Base-by-base conservation (phyloP, 306 rosid species). In the Vigna mungo region DNA sequence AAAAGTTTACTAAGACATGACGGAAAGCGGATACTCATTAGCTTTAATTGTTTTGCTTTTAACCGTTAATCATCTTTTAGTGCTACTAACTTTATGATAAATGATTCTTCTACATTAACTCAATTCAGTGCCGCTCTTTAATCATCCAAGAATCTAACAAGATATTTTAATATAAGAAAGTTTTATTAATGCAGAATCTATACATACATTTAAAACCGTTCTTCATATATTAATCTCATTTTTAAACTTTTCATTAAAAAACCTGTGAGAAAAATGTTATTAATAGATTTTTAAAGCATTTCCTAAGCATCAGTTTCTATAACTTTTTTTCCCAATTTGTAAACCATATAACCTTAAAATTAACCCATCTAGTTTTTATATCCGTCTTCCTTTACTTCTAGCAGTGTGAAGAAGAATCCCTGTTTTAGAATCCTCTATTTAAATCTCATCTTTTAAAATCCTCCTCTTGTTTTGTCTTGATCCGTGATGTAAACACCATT, bases 21-120 rank as follows among this genome's bases (percentile, higher is more conserved):
- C 21, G 4, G 27, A 39, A 78, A 51, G 25, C 15, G 25, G 39
- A 1, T 9, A 27, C 39, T 72, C 11, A 30, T 72, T 67, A 68
- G 30, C 63, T 68, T 60, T 69, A 49, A 68, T 78, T 73, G 75
- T 60, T 53, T 71, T 71, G 56, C 78, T 75, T 64, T 66, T 30
- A 41, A 62, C 72, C 46, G 58, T 66, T 43, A 39, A 58, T 59
- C 69, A 44, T 44, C 49, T 12, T 44, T 44, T 12, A 44, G 3
- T 44, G 11, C 1, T 1, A 44, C 16, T 11, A 3, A 44, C 49
- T 44, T 44, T 44, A 30, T 30, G 11, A 12, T 46, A 25, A 16
- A 66, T 59, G 58, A 56, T 39, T 20, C 1, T 32, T 66, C 11
- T 17, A 6, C 16, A 15, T 44, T 66, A 20, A 54, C 54, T 70